Evolutionary conservation across 2,329 filamentous ascomycete species (phyloP).

Genomic region (Diplodia sapinea): DNA sequence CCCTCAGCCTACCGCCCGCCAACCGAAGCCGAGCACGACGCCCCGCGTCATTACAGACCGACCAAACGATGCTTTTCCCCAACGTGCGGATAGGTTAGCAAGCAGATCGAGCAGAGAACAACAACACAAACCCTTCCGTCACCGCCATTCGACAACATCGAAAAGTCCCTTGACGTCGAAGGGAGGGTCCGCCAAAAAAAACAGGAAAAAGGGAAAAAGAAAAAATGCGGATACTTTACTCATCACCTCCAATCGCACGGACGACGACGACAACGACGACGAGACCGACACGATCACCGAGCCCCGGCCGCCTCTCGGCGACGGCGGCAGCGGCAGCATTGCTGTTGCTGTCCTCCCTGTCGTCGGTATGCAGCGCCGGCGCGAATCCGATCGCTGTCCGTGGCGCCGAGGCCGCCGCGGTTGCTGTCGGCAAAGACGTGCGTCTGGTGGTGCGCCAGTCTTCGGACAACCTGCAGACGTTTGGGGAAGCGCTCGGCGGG

Average conservation of each 20-base stretch:
- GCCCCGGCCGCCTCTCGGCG: background rate
- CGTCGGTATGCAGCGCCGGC: constrained; percentile 11
- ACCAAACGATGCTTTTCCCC: constrained; percentile 11
- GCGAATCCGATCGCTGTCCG: constrained; percentile 6
- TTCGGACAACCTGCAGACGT: constrained; percentile 34
- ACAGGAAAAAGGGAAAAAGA: background rate
- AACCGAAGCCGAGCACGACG: constrained; percentile 11
- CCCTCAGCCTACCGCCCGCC: constrained; percentile 7
- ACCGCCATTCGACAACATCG: background rate
- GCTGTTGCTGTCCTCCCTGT: constrained; percentile 8
- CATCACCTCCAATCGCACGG: background rate
- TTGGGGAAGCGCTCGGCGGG: constrained; percentile 55
- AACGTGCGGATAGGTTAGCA: constrained; percentile 3
- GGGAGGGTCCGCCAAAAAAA: too few species aligned
- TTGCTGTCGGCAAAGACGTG: background rate
- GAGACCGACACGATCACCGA: background rate
- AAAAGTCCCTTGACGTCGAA: too few species aligned
- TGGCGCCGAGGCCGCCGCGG: background rate
- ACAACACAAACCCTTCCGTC: background rate
- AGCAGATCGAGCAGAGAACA: background rate
- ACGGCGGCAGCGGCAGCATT: background rate
- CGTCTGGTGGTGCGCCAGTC: background rate
- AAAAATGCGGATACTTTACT: constrained; percentile 5
- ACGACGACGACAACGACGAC: background rate
- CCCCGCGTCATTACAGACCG: background rate